phyloP scores from a whole-genome alignment of 495 filamentous ascomycete genomes.

The Lophiostoma macrostomum region DNA sequence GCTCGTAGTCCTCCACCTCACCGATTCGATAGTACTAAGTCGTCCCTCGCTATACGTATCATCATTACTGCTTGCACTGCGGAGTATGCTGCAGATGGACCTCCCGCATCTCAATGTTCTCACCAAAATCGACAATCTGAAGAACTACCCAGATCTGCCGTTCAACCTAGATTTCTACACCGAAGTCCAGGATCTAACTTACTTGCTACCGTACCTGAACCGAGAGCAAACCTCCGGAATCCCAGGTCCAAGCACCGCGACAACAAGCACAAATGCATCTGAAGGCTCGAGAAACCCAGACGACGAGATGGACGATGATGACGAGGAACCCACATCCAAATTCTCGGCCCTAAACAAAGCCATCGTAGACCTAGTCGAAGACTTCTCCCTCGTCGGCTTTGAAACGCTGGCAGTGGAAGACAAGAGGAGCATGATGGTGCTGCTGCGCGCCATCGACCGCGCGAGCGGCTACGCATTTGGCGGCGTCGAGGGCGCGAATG shows the following conservation, averaged over 20 bases:
- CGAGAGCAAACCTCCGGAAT: slow-evolving; percentile 27
- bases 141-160: slow-evolving; percentile 72
- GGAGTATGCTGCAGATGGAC: slow-evolving; percentile 97
- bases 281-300: slow-evolving; percentile 49
- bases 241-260: slow-evolving; percentile 4
- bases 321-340: slow-evolving; percentile 47
- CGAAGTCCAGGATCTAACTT: slow-evolving; percentile 88
- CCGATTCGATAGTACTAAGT: slow-evolving; percentile 87
- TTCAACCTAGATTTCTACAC: slow-evolving; percentile 97
- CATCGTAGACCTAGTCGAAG: slow-evolving; percentile 79
- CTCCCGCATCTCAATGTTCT: slow-evolving; percentile 92
- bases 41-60: slow-evolving; percentile 93
- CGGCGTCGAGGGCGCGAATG: slow-evolving; percentile 84
- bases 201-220: slow-evolving; percentile 76
- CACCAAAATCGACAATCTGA: slow-evolving; percentile 93
- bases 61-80: slow-evolving; percentile 82
- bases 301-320: slow-evolving; percentile 52
- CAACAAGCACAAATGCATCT: no score
- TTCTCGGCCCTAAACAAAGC: slow-evolving; percentile 81
- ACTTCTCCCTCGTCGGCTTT: slow-evolving; percentile 83
- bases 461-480: slow-evolving; percentile 93
- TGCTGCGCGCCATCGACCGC: slow-evolving; percentile 82
- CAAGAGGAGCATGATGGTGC: slow-evolving; percentile 89
- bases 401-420: slow-evolving; percentile 95
- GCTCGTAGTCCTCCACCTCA: slow-evolving; percentile 86